Evolutionary conservation across 257 asterid genomes (phyloP).

Genomic region (Primulina huaijiensis): DNA sequence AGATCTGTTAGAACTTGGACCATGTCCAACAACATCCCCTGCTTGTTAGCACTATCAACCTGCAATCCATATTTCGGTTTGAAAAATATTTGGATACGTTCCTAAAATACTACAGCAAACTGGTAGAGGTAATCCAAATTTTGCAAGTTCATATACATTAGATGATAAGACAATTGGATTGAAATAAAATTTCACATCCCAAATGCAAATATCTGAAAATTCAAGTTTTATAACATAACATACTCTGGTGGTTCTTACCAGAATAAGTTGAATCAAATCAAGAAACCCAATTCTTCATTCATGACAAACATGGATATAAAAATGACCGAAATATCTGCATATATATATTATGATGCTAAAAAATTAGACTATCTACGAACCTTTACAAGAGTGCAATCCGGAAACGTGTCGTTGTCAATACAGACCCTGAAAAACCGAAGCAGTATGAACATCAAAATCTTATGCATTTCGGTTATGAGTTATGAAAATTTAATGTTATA

Average conservation of each 20-base stretch:
- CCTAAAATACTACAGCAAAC: slow-evolving; percentile 25
- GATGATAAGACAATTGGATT: neutral
- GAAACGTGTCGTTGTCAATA: slow-evolving; percentile 63
- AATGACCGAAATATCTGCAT: neutral
- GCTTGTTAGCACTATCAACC: slow-evolving; percentile 91
- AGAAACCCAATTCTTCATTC: too few species aligned
- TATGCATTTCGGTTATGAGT: neutral
- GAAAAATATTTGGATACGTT: slow-evolving; percentile 15
- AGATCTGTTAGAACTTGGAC: slow-evolving; percentile 93
- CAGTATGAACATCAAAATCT: neutral
- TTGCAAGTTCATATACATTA: slow-evolving; percentile 1
- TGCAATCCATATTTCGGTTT: slow-evolving; percentile 26
- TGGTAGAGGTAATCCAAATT: slow-evolving; percentile 24
- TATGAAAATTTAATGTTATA: neutral
- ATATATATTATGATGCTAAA: neutral
- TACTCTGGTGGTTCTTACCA: too few species aligned
- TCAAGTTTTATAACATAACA: too few species aligned
- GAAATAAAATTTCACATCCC: neutral
- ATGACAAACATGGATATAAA: neutral
- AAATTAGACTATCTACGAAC: slow-evolving; percentile 29
- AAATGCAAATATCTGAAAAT: too few species aligned
- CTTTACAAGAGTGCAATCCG: slow-evolving; percentile 80
- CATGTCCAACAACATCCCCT: slow-evolving; percentile 80
- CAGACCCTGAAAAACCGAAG: slow-evolving; percentile 59
- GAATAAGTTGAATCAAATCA: too few species aligned